Base-by-base conservation (phyloP, 805 yeast genomes). In the Monosporozyma unispora region DNA sequence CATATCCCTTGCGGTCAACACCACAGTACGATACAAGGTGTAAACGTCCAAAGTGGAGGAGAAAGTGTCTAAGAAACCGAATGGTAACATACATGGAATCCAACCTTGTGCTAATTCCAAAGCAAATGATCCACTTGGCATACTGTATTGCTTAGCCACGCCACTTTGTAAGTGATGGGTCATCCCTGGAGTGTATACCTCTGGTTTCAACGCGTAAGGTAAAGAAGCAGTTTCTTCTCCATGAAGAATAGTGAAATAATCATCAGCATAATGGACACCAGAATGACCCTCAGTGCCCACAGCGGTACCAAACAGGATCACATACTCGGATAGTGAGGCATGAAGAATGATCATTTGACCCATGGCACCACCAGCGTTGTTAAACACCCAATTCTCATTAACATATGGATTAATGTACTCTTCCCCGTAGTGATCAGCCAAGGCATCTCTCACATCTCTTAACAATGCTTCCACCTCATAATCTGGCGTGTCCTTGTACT, bases 291-390 rank as follows among this genome's bases (percentile, higher is more conserved):
- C 97, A 14, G 96, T 89, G 40, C 98, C 99, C 6, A 84, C 77
- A 2, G 97, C 87, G 44, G 95, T 78, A 46, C 99, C 99, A 56
- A 93, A 93, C 65, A 93, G 78, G 62, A 93, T 93, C 65, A 93
- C 70, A 65, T 93, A 93, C 70, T 93, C 99, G 6, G 93, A 75
- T 59, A 93, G 74, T 8, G 98, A 93, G 10, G 98, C 97, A 67
- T 93, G 99, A 56, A 91, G 74, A 53, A 93, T 87, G 59, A 87
- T 78, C 98, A 93, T 91, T 49, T 89, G 81, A 22, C 95, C 93
- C 99, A 93, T 93, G 47, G 99, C 98, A 57, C 96, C 96, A 49
- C 99, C 99, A 3, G 99, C 99, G 60, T 87, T 88, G 77, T 93
- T 93, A 78, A 82, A 91, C 47, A 93, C 84, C 98, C 98, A 93